These are phyloP conservation scores for Saitoella complicata DNA, from an alignment of 805 yeast genomes.

Conservation along the genomic window DNA sequence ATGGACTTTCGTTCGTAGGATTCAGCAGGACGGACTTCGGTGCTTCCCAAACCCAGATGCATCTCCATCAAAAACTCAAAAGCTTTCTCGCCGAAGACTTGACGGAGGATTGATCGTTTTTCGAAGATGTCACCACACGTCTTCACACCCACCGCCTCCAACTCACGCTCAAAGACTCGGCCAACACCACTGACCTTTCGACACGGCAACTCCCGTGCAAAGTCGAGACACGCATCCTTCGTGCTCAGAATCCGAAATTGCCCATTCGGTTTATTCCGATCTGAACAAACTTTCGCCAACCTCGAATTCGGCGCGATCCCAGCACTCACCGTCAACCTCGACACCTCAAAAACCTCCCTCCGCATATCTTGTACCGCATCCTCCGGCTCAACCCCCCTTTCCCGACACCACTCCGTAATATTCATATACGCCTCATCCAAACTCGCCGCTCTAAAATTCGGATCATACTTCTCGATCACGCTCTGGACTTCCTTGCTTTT, in stretches of 20 bases:
- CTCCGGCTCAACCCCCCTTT: not conserved
- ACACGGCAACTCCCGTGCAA: constrained; percentile 11
- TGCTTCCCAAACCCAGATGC: constrained; percentile 16
- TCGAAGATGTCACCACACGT: constrained; percentile 14
- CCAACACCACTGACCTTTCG: constrained; percentile 16
- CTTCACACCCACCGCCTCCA: constrained; percentile 12
- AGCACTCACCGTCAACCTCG: constrained; percentile 57
- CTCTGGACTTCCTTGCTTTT: constrained; percentile 51
- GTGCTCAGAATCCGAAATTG: constrained; percentile 10
- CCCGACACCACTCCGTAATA: too few species aligned
- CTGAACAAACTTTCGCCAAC: constrained; percentile 16
- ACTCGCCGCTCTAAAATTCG: constrained; percentile 49
- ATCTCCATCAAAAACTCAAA: constrained; percentile 10
- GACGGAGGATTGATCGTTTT: not conserved
- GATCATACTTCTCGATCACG: constrained; percentile 32
- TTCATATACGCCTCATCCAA: constrained; percentile 24
- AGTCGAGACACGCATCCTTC: constrained; percentile 10
- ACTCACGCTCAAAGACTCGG: constrained; percentile 15
- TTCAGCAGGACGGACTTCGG: constrained; percentile 10
- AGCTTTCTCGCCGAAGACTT: constrained; percentile 7
- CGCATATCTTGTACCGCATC: constrained; percentile 25
- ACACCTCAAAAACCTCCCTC: constrained; percentile 25
- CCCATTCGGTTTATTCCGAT: constrained; percentile 16
- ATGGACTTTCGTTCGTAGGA: constrained; percentile 14
- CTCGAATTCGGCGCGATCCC: constrained; percentile 44